phyloP scores from a whole-genome alignment of 768 basidiomycete genomes.

The Lanmaoa rubissima region DNA sequence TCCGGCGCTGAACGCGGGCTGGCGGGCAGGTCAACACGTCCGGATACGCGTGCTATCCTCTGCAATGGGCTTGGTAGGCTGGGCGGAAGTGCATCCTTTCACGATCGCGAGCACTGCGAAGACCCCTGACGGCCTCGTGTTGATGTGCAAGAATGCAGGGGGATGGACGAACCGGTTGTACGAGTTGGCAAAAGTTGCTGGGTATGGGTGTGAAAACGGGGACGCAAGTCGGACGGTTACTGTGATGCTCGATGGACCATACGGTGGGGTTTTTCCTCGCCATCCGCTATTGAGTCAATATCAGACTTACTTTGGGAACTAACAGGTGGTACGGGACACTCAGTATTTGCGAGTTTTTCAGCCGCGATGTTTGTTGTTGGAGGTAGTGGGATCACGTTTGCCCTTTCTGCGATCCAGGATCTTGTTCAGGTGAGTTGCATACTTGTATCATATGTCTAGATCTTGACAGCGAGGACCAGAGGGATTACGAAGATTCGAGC shows the following conservation, averaged over 20 bases:
- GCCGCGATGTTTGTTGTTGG: constrained; percentile 56
- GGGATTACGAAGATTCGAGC: constrained; percentile 32
- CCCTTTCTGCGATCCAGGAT: constrained; percentile 50
- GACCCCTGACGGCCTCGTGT: constrained; percentile 44
- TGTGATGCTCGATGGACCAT: constrained; percentile 55
- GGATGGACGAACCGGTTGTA: constrained; percentile 48
- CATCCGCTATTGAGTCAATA: background rate
- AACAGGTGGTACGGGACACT: constrained; percentile 44
- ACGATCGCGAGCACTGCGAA: constrained; percentile 46
- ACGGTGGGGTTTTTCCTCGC: constrained; percentile 33
- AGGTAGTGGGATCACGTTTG: constrained; percentile 61
- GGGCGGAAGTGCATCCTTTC: constrained; percentile 52
- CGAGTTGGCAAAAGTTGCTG: constrained; percentile 37
- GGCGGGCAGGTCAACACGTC: constrained; percentile 62
- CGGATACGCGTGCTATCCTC: constrained; percentile 45
- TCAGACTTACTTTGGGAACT: constrained; percentile 2
- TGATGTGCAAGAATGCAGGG: constrained; percentile 51
- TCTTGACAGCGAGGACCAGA: constrained; percentile 13
- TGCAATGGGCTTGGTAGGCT: constrained; percentile 38
- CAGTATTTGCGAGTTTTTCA: constrained; percentile 48
- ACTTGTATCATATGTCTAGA: background rate
- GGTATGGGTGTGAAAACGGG: constrained; percentile 32
- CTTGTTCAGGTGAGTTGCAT: constrained; percentile 38
- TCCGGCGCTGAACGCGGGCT: constrained; percentile 45
- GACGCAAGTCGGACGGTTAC: constrained; percentile 30